Evolutionary conservation across 176 grass and related monocot species (phyloP).

Genomic region (Phoenix dactylifera): DNA sequence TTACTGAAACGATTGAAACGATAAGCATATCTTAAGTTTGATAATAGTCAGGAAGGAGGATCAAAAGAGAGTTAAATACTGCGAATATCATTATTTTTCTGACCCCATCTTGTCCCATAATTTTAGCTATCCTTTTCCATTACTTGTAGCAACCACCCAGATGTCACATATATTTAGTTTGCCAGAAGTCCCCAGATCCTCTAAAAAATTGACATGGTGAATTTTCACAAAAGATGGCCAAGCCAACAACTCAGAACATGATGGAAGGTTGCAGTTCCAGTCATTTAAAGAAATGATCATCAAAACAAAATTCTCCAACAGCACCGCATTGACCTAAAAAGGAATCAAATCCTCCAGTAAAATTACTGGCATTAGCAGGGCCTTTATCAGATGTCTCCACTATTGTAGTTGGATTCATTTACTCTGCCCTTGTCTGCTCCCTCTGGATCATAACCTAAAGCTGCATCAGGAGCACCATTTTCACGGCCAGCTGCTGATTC

Average conservation of each 20-base stretch:
- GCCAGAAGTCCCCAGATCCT: constrained; percentile 44
- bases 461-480: too few relatives aligned
- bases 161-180: constrained; percentile 37
- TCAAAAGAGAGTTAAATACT: not conserved
- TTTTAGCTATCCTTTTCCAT: constrained; percentile 61
- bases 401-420: not conserved
- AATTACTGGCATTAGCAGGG: constrained; percentile 51
- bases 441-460: too few relatives aligned
- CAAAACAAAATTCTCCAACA: constrained; percentile 69
- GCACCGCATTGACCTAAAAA: constrained; percentile 69
- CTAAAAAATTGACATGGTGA: constrained; percentile 79
- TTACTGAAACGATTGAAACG: constrained; percentile 48
- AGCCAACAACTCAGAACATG: constrained; percentile 65
- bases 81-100: constrained; percentile 34
- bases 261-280: constrained; percentile 22
- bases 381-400: constrained; percentile 34
- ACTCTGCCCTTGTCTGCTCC: not conserved
- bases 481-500: too few relatives aligned
- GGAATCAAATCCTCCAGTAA: constrained; percentile 65
- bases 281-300: constrained; percentile 75
- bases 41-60: not conserved
- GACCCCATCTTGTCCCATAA: constrained; percentile 51
- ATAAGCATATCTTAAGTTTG: not conserved
- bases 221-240: constrained; percentile 85
- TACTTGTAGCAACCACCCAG: constrained; percentile 40